phyloP scores from a whole-genome alignment of 1,139 yeast species.

The Magnusiomyces fungicola region DNA sequence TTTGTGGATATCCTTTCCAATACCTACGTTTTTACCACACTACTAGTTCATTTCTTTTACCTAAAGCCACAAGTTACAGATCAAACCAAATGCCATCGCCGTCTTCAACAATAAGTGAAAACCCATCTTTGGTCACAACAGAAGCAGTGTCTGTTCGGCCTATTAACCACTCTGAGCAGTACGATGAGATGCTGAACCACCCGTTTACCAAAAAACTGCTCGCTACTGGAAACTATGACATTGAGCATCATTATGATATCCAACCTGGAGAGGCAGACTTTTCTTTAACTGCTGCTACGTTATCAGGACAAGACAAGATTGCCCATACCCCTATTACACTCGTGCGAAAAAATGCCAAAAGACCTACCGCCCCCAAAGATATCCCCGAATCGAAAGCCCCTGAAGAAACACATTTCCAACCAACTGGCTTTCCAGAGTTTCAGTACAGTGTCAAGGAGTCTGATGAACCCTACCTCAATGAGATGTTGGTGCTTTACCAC shows the following conservation, averaged over 20 bases:
- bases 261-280: conserved; percentile 21
- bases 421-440: too few relatives aligned
- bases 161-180: conserved; percentile 19
- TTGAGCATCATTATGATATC: conserved; percentile 24
- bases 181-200: conserved; percentile 19
- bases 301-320: conserved; percentile 28
- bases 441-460: conserved; percentile 11
- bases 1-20: too few relatives aligned
- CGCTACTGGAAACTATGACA: conserved; percentile 20
- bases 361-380: too few relatives aligned
- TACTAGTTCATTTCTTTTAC: too few relatives aligned
- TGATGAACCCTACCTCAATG: conserved; percentile 16
- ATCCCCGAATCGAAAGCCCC: neutral
- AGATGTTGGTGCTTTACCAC: conserved; percentile 45
- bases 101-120: too few relatives aligned
- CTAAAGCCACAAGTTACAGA: too few relatives aligned
- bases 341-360: conserved; percentile 19
- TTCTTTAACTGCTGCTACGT: conserved; percentile 30
- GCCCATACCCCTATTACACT: conserved; percentile 31
- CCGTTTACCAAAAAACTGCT: conserved; percentile 22
- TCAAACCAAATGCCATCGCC: too few relatives aligned
- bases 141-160: too few relatives aligned
- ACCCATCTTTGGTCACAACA: too few relatives aligned
- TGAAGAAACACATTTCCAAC: neutral
- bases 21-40: too few relatives aligned